Conservation (phyloP, 768 basidiomycete species). For the Tephrocybe sp. region DNA sequence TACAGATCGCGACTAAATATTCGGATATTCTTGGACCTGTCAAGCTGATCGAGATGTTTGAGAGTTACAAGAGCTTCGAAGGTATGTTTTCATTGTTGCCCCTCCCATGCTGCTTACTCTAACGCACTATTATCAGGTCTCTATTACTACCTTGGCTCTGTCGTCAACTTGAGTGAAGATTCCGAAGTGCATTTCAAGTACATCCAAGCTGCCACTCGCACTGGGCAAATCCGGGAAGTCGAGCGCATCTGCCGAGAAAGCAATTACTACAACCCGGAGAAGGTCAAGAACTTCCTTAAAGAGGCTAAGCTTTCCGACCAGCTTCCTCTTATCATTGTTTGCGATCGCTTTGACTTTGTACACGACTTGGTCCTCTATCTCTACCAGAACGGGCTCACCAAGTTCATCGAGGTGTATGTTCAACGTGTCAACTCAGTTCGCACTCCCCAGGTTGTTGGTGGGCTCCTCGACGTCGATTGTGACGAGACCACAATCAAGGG, state of each 20-base stretch:
- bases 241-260: constrained; percentile 98
- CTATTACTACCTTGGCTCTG: constrained; percentile 97
- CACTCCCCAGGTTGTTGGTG: constrained; percentile 96
- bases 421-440: constrained; percentile 96
- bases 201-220: constrained; percentile 97
- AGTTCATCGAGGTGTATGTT: constrained; percentile 99
- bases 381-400: constrained; percentile 94
- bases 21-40: constrained; percentile 97
- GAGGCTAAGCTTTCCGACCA: constrained; percentile 97
- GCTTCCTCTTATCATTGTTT: constrained; percentile 98
- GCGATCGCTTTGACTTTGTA: constrained; percentile 99
- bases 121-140: constrained; percentile 51
- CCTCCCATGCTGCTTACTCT: not conserved
- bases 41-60: constrained; percentile 98
- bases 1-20: constrained; percentile 98
- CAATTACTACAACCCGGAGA: constrained; percentile 97
- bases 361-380: constrained; percentile 98
- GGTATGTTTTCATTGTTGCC: constrained; percentile 42
- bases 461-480: constrained; percentile 95
- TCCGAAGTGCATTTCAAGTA: constrained; percentile 99
- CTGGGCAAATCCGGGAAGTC: constrained; percentile 97
- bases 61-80: constrained; percentile 96
- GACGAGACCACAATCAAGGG: constrained; percentile 95
- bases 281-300: constrained; percentile 99
- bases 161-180: constrained; percentile 96